Evolutionary conservation across 768 basidiomycete genomes (phyloP), one percentile per base, ranked within the genome.

Genomic region (Russula emetica): DNA sequence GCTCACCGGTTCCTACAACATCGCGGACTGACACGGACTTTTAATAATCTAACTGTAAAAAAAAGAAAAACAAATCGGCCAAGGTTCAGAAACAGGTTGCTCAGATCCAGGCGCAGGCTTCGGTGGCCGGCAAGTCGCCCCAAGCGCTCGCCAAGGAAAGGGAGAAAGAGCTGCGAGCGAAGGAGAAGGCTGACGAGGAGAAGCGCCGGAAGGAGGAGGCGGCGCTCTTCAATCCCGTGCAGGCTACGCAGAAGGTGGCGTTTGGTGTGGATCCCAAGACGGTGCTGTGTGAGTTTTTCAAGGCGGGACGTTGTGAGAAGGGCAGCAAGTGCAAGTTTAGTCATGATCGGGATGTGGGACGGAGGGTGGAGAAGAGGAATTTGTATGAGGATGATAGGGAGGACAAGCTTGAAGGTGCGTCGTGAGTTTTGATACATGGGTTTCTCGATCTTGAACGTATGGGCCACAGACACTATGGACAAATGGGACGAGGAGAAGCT

Each of bases 241-340:
- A n/a, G n/a, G n/a, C 44, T 10, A 1, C 78, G 56, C 92, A 94
- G 79, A 94, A 91, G 72, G 82, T 98, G 49, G 92, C 96, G 0
- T 93, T 96, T 63, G 96, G 96, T 26, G 93, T 94, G 52, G 95
- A 98, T 75, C 96, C 95, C 30, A 98, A 97, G 82, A 94, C 92
- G 16, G 78, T 98, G 38, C 79, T 98, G 38, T 98, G 97, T 73
- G 87, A 82, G 30, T 98, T 87, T 79, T 94, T 81, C 82, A 98
- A 98, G 77, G 88, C 90, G 14, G 95, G 96, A 4, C 81, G 77
- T 55, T 99, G 96, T 72, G 94, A 96, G 28, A 98, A 98, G 80
- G 96, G 93, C 28, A 85, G 69, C 74, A 93, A 92, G 78, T 98
- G 97, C 79, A 98, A 96, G 80, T 98, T 97, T 77, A 95, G 94